These are phyloP conservation scores for Heliosperma pusillum DNA, from an alignment of 148 eudicot species.

Conservation along the genomic window DNA sequence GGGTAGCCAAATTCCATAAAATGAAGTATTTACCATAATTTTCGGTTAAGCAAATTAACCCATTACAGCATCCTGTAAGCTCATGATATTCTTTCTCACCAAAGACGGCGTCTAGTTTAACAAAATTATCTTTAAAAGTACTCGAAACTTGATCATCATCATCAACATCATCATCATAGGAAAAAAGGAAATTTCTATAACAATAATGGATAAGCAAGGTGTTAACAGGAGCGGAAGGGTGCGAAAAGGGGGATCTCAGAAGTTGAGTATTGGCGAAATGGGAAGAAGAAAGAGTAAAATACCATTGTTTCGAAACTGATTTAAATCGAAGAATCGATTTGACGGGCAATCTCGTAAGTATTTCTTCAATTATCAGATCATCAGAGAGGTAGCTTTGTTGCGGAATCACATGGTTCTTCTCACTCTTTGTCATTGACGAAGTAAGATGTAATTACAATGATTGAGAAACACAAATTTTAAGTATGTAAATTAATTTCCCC, in stretches of 20 bases:
- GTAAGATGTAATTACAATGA: too few species aligned
- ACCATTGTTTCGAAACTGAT: slow-evolving; percentile 22
- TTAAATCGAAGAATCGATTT: slow-evolving; percentile 11
- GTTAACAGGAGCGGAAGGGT: neutral
- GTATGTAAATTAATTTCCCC: too few species aligned
- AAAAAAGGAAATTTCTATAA: neutral
- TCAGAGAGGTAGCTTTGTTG: neutral
- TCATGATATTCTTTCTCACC: neutral
- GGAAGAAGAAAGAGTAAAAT: slow-evolving; percentile 19
- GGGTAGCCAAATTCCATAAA: slow-evolving; percentile 6
- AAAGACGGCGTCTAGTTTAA: neutral
- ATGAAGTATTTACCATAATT: neutral
- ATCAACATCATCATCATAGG: too few species aligned
- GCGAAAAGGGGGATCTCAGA: neutral
- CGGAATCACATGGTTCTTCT: neutral
- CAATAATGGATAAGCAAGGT: neutral
- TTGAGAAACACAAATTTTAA: too few species aligned
- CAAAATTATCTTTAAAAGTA: neutral
- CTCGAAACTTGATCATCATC: neutral
- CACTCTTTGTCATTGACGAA: too few species aligned
- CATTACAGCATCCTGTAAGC: neutral
- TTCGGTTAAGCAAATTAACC: neutral
- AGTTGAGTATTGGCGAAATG: slow-evolving; percentile 1
- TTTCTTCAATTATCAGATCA: slow-evolving; percentile 13
- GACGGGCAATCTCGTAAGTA: slow-evolving; percentile 13